Base-by-base conservation (phyloP, 2,329 filamentous ascomycete species). In the Dryadomyces quercivorus region DNA sequence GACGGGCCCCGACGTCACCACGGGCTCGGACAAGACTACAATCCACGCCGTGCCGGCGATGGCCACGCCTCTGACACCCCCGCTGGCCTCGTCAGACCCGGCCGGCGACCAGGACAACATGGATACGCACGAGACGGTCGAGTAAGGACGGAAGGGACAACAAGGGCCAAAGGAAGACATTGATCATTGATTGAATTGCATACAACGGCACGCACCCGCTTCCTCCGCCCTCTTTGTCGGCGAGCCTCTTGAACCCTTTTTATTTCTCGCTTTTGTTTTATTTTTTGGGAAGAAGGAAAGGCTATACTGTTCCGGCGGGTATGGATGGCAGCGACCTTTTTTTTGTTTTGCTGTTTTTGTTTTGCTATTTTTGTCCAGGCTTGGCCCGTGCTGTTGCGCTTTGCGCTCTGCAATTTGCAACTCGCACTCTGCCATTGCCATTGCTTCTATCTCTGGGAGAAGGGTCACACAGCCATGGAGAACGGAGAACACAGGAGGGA, bases 31-130 rank as follows among this genome's bases (percentile, higher is more conserved):
- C 9, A 48, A 22, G 38, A 20, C 21, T 7, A 38, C 13, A 8
- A 44, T 42, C n/a, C 47, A 44, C 1, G 15, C 38, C 10, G 21
- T 21, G 4, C 15, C 52, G 16, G 54, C 18, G n/a, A 10, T 54
- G 18, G 50, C 53, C 9, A 55, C 56, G 12, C 56, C 59, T 2
- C 56, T 57, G 47, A 59, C 58, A 0, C 59, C 58, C 5, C 55
- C 55, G 7, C 45, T 52, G 2, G 49, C 55, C 12, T 55, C 58
- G 46, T 58, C 52, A 31, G 52, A 58, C 10, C 43, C 53, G 15
- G 49, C 53, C 3, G 45, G 26, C 2, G 53, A 55, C 12, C 53
- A 55, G 3, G 55, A 51, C 26, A 36, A 46, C n/a, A 46, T 18
- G 3, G 44, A 20, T 13, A 18, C 13, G 6, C 13, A 49, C 9